These are phyloP conservation scores for Rhynchosporium graminicola DNA, from an alignment of 2,329 filamentous ascomycete species.

Conservation along the genomic window DNA sequence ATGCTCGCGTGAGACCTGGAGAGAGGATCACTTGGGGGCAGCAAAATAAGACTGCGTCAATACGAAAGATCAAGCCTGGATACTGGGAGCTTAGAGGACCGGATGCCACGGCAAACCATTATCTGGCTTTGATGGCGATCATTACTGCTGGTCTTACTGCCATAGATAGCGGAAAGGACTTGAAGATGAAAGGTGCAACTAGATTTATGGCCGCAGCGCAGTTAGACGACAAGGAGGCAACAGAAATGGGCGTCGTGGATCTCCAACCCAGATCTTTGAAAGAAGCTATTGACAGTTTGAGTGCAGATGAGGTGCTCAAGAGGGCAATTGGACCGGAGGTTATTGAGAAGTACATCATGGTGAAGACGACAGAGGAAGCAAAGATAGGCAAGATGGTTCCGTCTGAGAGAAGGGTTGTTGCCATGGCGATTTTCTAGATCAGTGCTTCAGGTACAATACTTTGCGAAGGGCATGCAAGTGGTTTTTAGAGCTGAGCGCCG, in stretches of 20 bases:
- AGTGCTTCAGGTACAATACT: neutral
- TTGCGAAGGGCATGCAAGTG: neutral
- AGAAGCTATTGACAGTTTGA: conserved; percentile 55
- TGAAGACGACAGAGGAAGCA: conserved; percentile 60
- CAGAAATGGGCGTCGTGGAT: conserved; percentile 52
- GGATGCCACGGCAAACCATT: conserved; percentile 78
- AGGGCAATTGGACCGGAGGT: conserved; percentile 50
- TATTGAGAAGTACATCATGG: conserved; percentile 54
- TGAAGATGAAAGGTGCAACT: conserved; percentile 53
- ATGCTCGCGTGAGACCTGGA: conserved; percentile 66
- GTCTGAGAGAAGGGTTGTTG: conserved; percentile 25
- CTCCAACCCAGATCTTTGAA: conserved; percentile 56
- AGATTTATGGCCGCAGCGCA: conserved; percentile 49
- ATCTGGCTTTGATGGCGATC: conserved; percentile 64
- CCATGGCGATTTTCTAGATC: conserved; percentile 17
- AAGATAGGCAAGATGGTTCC: conserved; percentile 44
- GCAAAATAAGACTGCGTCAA: conserved; percentile 73
- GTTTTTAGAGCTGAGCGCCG: neutral
- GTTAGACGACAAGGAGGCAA: conserved; percentile 49
- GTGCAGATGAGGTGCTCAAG: conserved; percentile 48
- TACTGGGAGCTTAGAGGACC: conserved; percentile 77
- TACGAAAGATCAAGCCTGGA: conserved; percentile 64
- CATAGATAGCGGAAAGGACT: conserved; percentile 45
- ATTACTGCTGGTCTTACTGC: conserved; percentile 61
- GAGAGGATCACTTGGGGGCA: conserved; percentile 77